Percentiles rank a stretch among this genome's conserved stretches.
Evolutionary conservation across 169 alveolate genomes (phyloP).

Genomic region (Sarcocystis neurona): DNA sequence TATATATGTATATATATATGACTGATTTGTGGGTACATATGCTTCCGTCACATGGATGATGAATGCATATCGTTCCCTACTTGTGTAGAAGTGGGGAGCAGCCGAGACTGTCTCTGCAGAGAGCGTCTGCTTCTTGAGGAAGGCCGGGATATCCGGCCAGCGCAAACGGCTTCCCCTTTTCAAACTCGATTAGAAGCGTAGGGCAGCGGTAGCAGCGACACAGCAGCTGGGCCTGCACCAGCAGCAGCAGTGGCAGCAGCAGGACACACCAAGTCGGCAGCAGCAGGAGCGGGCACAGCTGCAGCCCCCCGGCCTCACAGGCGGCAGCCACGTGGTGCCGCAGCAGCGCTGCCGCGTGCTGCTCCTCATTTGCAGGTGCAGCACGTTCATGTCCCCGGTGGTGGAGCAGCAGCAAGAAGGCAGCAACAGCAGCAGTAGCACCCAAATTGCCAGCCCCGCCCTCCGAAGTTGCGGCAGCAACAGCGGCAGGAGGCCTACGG

Average conservation of each 20-base stretch:
- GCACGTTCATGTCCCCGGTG: not conserved
- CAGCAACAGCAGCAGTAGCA: slow-evolving; percentile 16
- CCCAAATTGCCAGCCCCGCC: too few relatives aligned
- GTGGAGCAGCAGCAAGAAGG: slow-evolving; percentile 29
- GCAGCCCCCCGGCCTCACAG: not conserved
- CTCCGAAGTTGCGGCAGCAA: too few relatives aligned
- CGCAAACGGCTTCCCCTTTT: slow-evolving; percentile 20
- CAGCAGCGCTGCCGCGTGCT: not conserved
- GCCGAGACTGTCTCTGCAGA: not conserved
- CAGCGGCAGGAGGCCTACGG: too few relatives aligned
- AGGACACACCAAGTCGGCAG: not conserved
- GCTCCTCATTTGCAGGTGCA: not conserved
- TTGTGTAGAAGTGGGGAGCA: slow-evolving; percentile 4
- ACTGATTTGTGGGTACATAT: not conserved
- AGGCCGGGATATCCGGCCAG: slow-evolving; percentile 3
- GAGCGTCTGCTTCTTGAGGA: not conserved
- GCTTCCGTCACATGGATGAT: not conserved
- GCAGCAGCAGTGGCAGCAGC: not conserved
- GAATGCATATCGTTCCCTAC: not conserved
- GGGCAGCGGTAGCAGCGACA: slow-evolving; percentile 58
- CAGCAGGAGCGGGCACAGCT: not conserved
- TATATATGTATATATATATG: not conserved
- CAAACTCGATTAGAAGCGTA: slow-evolving; percentile 58
- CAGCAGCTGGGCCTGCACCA: slow-evolving; percentile 62
- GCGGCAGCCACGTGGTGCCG: not conserved